Evolutionary conservation across 768 basidiomycete species (phyloP), one percentile per base, ranked within the genome.

Genomic region (Cantharellus cinnabarinus): DNA sequence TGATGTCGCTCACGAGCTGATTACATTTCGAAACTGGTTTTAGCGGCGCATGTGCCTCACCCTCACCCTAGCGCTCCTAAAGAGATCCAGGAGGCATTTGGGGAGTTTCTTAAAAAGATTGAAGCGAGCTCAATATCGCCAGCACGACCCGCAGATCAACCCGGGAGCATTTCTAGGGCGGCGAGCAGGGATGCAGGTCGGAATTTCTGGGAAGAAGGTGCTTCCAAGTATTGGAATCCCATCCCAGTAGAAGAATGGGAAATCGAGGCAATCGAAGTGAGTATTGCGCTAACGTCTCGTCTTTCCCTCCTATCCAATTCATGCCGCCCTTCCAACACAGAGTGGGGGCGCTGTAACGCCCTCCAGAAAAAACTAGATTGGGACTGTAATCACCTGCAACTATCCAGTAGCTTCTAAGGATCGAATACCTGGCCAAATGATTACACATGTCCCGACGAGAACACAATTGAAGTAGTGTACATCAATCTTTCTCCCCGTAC

Each of bases 401-500:
- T 29, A 29, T 29, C 20, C 20, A 29, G 20, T 29, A 29, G 20
- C 20, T 29, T 29, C 20, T 29, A 29, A 29, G 20, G 20, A 29
- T 29, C 20, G 20, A 29, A 29, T 29, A 29, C 20, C 20, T 29
- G 20, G 20, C 20, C 20, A 29, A 29, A 29, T 29, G 20, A 29
- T 29, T 29, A 29, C 20, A 29, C 20, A 29, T 29, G 20, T 29
- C 20, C 20, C 20, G 20, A 29, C 20, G 20, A 29, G 20, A 29
- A 29, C 20, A 29, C 20, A 29, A 29, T 29, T 29, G 20, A 29
- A 29, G 20, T 29, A 29, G 20, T 29, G 20, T 29, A 29, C 20
- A 48, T 75, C 73, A 90, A 70, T 90, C 88, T 70, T 85, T 89
- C 76, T 90, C 88, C 51, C 87, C 89, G 63, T 89, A 90, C 59